Evolutionary conservation across 768 basidiomycete species (phyloP).

Genomic region (Aureoboletus auriporus): DNA sequence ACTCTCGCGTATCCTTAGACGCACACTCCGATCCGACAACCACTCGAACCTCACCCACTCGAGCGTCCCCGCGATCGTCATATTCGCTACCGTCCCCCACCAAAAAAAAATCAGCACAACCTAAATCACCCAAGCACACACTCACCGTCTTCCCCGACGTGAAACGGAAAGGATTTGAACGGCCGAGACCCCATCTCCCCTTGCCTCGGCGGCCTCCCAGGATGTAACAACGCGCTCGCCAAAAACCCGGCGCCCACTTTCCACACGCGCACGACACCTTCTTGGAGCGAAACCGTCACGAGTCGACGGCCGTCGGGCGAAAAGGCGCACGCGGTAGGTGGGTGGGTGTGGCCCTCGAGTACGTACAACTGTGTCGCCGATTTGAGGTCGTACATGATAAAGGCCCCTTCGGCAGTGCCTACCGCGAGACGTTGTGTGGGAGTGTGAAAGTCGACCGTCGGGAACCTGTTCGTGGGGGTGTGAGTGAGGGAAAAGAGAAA

Average conservation of each 20-base stretch:
- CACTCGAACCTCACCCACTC: slow-evolving; percentile 80
- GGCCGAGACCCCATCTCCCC: slow-evolving; percentile 79
- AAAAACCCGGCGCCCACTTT: slow-evolving; percentile 85
- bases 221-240: slow-evolving; percentile 76
- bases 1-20: slow-evolving; percentile 76
- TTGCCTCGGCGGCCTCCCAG: slow-evolving; percentile 89
- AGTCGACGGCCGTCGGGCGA: slow-evolving; percentile 91
- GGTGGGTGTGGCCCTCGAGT: slow-evolving; percentile 84
- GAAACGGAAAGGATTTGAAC: slow-evolving; percentile 84
- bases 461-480: slow-evolving; percentile 52
- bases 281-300: slow-evolving; percentile 83
- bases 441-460: slow-evolving; percentile 91
- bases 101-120: not conserved
- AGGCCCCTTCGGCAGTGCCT: slow-evolving; percentile 91
- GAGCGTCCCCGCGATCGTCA: slow-evolving; percentile 61
- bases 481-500: not conserved
- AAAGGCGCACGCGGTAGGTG: slow-evolving; percentile 81
- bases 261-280: slow-evolving; percentile 86
- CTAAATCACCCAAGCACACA: not conserved
- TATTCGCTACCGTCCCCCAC: slow-evolving; percentile 36
- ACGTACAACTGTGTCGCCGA: slow-evolving; percentile 94
- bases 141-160: slow-evolving; percentile 80
- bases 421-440: slow-evolving; percentile 84
- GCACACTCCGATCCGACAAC: slow-evolving; percentile 78
- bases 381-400: slow-evolving; percentile 95